Percentiles rank a stretch among this genome's conserved stretches.
These are phyloP conservation scores for Knufia petricola DNA, from an alignment of 2,329 filamentous ascomycete genomes.

Conservation along the genomic window DNA sequence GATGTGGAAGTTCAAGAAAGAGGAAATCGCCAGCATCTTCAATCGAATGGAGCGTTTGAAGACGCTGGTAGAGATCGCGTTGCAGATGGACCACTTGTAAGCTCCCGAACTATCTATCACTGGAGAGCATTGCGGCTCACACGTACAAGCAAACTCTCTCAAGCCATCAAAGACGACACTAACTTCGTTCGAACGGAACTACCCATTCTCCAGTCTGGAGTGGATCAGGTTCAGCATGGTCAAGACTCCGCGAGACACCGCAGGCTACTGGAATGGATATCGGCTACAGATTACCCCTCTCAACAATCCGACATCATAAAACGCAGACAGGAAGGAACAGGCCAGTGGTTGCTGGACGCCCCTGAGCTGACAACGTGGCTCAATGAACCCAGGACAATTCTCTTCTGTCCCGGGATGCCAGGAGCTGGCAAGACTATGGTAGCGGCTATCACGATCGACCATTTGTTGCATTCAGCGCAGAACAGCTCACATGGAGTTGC, in stretches of 20 bases:
- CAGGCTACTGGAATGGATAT: neutral
- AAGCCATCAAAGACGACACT: neutral
- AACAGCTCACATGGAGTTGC: slow-evolving; percentile 30
- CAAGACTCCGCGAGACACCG: too few relatives aligned
- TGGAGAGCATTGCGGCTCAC: neutral
- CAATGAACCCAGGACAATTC: slow-evolving; percentile 18
- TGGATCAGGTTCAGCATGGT: too few relatives aligned
- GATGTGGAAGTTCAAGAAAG: slow-evolving; percentile 13
- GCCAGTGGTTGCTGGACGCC: slow-evolving; percentile 37
- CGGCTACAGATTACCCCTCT: slow-evolving; percentile 24
- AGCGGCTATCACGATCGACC: slow-evolving; percentile 34
- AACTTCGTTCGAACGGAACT: too few relatives aligned
- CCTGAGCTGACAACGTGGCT: slow-evolving; percentile 29
- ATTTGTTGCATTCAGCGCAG: slow-evolving; percentile 21
- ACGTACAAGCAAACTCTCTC: neutral
- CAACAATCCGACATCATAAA: slow-evolving; percentile 32
- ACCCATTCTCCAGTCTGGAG: too few relatives aligned
- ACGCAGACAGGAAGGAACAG: slow-evolving; percentile 31
- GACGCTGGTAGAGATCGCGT: slow-evolving; percentile 12
- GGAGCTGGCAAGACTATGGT: slow-evolving; percentile 44
- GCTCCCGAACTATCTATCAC: neutral
- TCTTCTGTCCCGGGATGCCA: slow-evolving; percentile 42
- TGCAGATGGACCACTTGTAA: slow-evolving; percentile 12
- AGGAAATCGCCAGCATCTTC: slow-evolving; percentile 12
- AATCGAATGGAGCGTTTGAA: slow-evolving; percentile 16